Percentiles rank a stretch among this genome's conserved stretches.
Evolutionary conservation across 352 stramenopile genomes (phyloP).

Genomic region (Phytophthora idaei): DNA sequence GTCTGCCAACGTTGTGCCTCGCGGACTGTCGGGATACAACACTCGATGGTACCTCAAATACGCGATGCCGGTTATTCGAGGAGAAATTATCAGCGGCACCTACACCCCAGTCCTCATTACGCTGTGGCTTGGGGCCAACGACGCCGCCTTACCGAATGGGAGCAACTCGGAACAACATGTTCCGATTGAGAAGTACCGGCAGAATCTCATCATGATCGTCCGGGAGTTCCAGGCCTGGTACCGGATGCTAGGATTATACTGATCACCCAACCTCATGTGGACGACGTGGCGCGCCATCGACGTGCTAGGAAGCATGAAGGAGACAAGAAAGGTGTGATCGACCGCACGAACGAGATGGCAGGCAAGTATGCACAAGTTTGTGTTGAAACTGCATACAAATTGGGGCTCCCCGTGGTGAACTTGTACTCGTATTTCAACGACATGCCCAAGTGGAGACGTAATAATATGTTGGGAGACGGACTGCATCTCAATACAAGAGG

Average conservation of each 20-base stretch:
- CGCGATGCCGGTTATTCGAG: slow-evolving; percentile 44
- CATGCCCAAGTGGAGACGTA: slow-evolving; percentile 44
- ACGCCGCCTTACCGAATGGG: slow-evolving; percentile 45
- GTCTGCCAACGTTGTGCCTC: slow-evolving; percentile 44
- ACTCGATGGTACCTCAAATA: slow-evolving; percentile 49
- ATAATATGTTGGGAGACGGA: slow-evolving; percentile 51
- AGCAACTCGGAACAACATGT: slow-evolving; percentile 45
- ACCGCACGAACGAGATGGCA: slow-evolving; percentile 49
- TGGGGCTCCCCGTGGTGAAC: slow-evolving; percentile 44
- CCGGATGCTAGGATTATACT: slow-evolving; percentile 43
- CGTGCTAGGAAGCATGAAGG: slow-evolving; percentile 17
- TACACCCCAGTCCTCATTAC: slow-evolving; percentile 49
- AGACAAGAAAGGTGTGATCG: slow-evolving; percentile 24
- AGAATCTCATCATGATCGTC: slow-evolving; percentile 50
- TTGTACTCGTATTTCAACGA: slow-evolving; percentile 57
- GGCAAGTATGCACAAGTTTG: slow-evolving; percentile 48
- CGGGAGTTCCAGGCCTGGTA: slow-evolving; percentile 22
- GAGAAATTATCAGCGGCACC: slow-evolving; percentile 37
- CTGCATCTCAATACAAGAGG: slow-evolving; percentile 57
- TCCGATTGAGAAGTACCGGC: slow-evolving; percentile 48
- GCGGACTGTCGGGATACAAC: slow-evolving; percentile 49
- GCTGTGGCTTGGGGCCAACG: slow-evolving; percentile 71
- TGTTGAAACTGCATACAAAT: slow-evolving; percentile 33
- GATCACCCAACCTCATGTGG: slow-evolving; percentile 52
- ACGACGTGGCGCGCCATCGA: slow-evolving; percentile 33